Evolutionary conservation across 2,329 filamentous ascomycete genomes (phyloP), one percentile per base, ranked within the genome.

Genomic region (Raffaelea arxii): DNA sequence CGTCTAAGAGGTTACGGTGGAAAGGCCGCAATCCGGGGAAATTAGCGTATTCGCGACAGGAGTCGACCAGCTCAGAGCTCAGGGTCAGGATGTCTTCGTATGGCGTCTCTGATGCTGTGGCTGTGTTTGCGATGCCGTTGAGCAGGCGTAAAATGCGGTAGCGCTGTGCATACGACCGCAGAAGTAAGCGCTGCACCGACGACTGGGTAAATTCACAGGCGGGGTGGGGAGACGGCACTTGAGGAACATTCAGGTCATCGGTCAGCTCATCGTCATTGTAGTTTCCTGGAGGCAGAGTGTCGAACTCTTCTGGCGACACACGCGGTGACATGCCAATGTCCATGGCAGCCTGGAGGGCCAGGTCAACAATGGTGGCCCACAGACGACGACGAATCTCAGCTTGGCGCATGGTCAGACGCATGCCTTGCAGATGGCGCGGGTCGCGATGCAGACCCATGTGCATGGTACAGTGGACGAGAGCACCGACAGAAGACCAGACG

Each of bases 1-100:
- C 69, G 42, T 77, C 69, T 23, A 76, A 58, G 4, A 78, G 55
- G 48, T 75, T 76, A 2, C 65, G 58, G 36, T 71, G 66, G 47
- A 72, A 73, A 0, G 56, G 25, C 6, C n/a, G n/a, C n/a, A n/a
- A n/a, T n/a, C n/a, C n/a, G 32, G 16, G 9, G 27, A 32, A 16
- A 10, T 16, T 32, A 10, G 9, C 16, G 27, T 9, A 32, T 16
- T 10, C 9, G 32, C 32, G 16, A 6, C 16, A n/a, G 16, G 32
- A 12, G 32, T 6, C 6, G 7, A 18, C 19, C 32, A 36, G 32
- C 32, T 36, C 6, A 6, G 7, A n/a, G 32, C 32, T n/a, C 7
- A 36, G 32, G 14, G 7, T 5, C 32, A 36, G 32, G 32, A 36
- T 18, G 7, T 16, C 6, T 6, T 6, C 6, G 32, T 36, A 36